Base-by-base conservation (phyloP, 805 yeast species). In the Yarrowia sp. region DNA sequence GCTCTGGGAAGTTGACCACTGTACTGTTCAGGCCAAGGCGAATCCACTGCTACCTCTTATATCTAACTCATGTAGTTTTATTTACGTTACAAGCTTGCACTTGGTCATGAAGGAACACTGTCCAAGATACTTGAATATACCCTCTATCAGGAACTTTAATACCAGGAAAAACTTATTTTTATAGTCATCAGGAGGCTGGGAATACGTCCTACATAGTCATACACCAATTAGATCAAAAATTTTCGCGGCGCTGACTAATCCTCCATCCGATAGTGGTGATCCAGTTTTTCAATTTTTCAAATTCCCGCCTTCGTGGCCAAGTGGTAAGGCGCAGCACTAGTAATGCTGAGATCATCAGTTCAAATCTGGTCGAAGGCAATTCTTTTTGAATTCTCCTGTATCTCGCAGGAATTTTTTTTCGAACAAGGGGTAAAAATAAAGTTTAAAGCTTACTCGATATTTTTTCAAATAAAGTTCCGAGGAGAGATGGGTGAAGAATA, bases 291-390 rank as follows among this genome's bases (percentile, higher is more conserved):
- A 28, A 28, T 17, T n/a, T 16, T 12, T 9, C 4, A 4, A 26
- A 11, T 16, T 16, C 4, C 52, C n/a, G 52, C 54, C 54, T 48
- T 48, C 54, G 54, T 48, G 54, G 54, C 54, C 54, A 48, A 48
- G 54, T 48, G 54, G 54, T 48, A 48, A 48, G 54, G 54, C 54
- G 54, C 54, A 12, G 54, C 54, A 48, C 54, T 48, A 48, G 54
- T 48, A 48, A 48, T 48, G 54, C 54, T 12, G 54, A 48, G 54
- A 48, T 48, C 54, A 48, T 48, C 54, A 48, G 54, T 48, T 48
- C 54, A 48, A 48, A 48, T 48, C 54, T 48, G 54, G 54, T 48
- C 54, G 54, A 48, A 48, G 54, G 54, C 54, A 46, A 14, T 48
- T 19, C 5, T 32, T 48, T 48, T 48, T 48, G n/a, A 11, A 32